Evolutionary conservation across 148 eudicot genomes (phyloP).

Genomic region (Vaccinium macrocarpon): DNA sequence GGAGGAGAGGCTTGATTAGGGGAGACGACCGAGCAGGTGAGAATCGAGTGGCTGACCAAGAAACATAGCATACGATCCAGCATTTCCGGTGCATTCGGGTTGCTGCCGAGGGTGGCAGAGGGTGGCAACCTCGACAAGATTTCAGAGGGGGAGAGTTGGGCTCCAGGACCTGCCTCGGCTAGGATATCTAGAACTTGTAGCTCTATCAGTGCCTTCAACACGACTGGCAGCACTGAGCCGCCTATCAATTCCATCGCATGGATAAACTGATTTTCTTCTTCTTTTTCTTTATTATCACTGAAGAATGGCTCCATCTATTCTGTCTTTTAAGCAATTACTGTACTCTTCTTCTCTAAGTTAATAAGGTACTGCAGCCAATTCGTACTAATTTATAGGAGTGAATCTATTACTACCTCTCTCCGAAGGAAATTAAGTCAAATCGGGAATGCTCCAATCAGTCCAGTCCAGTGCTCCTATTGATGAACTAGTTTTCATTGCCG

Average conservation of each 20-base stretch:
- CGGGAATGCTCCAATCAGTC: too few relatives aligned
- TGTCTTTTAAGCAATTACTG: not conserved
- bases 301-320: not conserved
- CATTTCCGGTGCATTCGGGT: conserved; percentile 37
- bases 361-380: too few relatives aligned
- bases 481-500: too few relatives aligned
- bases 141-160: conserved; percentile 25
- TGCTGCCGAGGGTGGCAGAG: not conserved
- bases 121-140: conserved; percentile 18
- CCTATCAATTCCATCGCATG: conserved; percentile 19
- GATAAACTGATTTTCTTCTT: not conserved
- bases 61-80: conserved; percentile 43
- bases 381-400: too few relatives aligned
- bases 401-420: too few relatives aligned
- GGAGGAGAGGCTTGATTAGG: not conserved
- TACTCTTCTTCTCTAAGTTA: not conserved
- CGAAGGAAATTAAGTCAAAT: too few relatives aligned
- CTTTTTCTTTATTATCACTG: not conserved
- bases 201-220: conserved; percentile 22
- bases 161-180: conserved; percentile 21
- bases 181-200: conserved; percentile 35
- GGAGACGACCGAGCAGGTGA: conserved; percentile 11
- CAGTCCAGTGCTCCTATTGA: too few relatives aligned
- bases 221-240: conserved; percentile 17
- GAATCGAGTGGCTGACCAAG: conserved; percentile 27